Evolutionary conservation across 179 eudicot genomes (phyloP), one percentile per base, ranked within the genome.

Genomic region (Silene coronaria): DNA sequence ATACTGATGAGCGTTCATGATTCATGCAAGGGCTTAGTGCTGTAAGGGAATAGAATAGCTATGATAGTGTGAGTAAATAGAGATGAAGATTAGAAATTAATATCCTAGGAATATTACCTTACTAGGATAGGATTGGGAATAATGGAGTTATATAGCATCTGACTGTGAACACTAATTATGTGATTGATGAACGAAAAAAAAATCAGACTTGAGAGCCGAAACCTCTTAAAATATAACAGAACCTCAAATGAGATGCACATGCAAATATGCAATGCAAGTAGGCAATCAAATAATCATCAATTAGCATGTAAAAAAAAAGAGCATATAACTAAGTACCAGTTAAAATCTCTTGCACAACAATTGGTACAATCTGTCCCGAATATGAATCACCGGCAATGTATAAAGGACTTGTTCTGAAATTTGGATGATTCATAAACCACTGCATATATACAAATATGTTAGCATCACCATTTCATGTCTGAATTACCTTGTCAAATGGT

Each of bases 321-420:
- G 19, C 0, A 4, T 2, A 34, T 11, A 67, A 36, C 30, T 11
- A 67, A 36, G 30, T 80, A 80, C 82, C 82, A 0, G 71, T 62
- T 3, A 80, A 9, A 9, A 80, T 80, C 21, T 65, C 11, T 13
- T 80, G 79, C 36, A 76, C 76, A 2, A 80, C 72, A 21, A 53
- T 32, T 22, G 82, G 79, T 21, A 75, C 67, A 19, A 75, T 63
- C 16, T 21, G 72, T n/a, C 82, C 82, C 2, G 73, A 19, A 51
- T 80, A 80, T 23, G 82, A 80, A 73, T 80, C 82, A 0, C 79
- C 79, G 0, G 72, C 4, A 70, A 75, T 38, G 71, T 80, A 80
- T 0, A 80, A 69, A 1, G 82, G 79, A 42, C 4, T 80, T 38
- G 65, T 23, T 21, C 60, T 4, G 42, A 75, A 75, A 5, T 63